Percentiles rank a stretch among this genome's conserved stretches.
Evolutionary conservation across 495 filamentous ascomycete genomes (phyloP).

Genomic region (Aspergillus steynii): DNA sequence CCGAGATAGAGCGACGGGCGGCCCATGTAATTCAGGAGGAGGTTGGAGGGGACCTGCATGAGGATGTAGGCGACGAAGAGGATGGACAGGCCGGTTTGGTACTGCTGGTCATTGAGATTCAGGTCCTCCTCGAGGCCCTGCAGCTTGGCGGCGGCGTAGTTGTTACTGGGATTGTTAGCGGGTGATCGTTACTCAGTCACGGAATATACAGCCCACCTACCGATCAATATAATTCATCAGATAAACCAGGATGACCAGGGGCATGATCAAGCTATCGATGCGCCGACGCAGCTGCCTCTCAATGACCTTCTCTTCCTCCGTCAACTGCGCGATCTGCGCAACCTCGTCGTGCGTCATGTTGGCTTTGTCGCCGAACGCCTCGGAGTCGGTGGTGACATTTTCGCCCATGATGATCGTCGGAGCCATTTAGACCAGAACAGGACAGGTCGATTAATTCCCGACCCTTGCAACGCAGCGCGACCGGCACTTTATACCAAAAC

Average conservation of each 20-base stretch:
- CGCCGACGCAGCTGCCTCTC: slow-evolving; percentile 49
- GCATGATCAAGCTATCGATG: slow-evolving; percentile 57
- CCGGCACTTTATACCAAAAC: no score
- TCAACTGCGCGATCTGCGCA: slow-evolving; percentile 37
- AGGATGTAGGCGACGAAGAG: slow-evolving; percentile 57
- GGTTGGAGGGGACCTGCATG: slow-evolving; percentile 61
- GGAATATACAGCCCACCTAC: slow-evolving; percentile 16
- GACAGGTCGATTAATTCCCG: no score
- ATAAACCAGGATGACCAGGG: slow-evolving; percentile 56
- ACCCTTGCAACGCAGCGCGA: no score
- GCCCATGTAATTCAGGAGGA: slow-evolving; percentile 59
- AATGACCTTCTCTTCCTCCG: slow-evolving; percentile 44
- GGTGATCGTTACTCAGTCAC: not conserved
- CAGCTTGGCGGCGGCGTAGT: slow-evolving; percentile 57
- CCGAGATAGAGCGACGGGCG: slow-evolving; percentile 48
- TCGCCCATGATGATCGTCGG: slow-evolving; percentile 5
- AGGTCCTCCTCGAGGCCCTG: slow-evolving; percentile 52
- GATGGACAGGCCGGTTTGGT: slow-evolving; percentile 50
- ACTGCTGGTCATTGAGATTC: slow-evolving; percentile 38
- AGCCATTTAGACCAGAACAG: no score
- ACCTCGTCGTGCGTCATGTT: slow-evolving; percentile 45
- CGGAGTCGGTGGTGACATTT: slow-evolving; percentile 31
- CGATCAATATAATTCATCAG: slow-evolving; percentile 60
- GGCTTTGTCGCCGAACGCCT: slow-evolving; percentile 42
- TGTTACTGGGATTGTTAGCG: slow-evolving; percentile 41